phyloP scores from a whole-genome alignment of 805 yeast genomes.

The Metschnikowia dekortorum region DNA sequence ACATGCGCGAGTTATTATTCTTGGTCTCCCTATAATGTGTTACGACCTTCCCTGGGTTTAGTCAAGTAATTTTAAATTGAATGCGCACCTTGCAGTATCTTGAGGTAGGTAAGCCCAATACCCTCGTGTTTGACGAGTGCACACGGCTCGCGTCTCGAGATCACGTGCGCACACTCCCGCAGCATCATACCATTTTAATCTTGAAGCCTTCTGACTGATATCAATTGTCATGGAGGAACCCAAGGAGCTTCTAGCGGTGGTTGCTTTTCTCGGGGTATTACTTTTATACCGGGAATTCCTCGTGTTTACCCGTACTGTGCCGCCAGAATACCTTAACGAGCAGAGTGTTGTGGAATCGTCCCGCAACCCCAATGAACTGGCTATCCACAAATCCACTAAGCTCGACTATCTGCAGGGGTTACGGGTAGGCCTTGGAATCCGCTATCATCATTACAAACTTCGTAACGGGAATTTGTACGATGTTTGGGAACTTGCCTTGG shows the following conservation, averaged over 20 bases:
- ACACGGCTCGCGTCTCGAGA: background rate
- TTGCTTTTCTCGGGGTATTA: constrained; percentile 15
- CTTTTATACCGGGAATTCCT: constrained; percentile 21
- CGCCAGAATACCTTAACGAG: constrained; percentile 50
- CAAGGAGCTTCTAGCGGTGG: constrained; percentile 15
- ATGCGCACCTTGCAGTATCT: background rate
- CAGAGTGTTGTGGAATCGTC: constrained; percentile 67
- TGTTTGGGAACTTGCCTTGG: constrained; percentile 55
- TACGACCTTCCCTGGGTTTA: no score
- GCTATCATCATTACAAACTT: constrained; percentile 55
- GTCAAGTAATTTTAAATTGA: background rate
- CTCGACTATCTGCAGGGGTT: constrained; percentile 70
- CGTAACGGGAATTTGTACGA: constrained; percentile 76
- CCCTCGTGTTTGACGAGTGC: background rate
- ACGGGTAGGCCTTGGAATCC: constrained; percentile 62
- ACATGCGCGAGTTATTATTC: background rate
- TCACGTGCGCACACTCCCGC: background rate
- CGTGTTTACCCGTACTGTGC: constrained; percentile 48
- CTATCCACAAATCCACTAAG: constrained; percentile 69
- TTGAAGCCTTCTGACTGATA: background rate
- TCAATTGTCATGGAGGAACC: constrained; percentile 7
- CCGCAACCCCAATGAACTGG: constrained; percentile 64
- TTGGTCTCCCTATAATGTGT: background rate
- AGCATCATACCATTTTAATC: background rate
- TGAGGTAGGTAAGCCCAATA: background rate